Conservation (phyloP, 1,139 yeast genomes). For the Protomyces pachydermus region DNA sequence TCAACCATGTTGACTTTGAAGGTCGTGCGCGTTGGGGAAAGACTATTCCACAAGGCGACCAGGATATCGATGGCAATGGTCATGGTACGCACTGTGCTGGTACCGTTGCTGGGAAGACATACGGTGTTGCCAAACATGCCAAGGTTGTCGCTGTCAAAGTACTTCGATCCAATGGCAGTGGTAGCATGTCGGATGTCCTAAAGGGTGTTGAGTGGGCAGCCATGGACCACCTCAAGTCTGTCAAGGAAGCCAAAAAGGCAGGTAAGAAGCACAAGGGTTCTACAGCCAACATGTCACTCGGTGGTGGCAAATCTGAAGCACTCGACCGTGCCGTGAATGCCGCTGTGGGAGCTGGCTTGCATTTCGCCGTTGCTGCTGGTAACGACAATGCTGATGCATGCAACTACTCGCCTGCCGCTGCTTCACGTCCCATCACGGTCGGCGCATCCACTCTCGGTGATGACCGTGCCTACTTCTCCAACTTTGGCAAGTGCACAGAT, state of each 20-base stretch:
- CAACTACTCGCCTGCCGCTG: constrained; percentile 58
- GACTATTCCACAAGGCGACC: constrained; percentile 79
- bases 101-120: constrained; percentile 54
- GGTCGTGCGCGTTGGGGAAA: constrained; percentile 95
- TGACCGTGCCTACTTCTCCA: constrained; percentile 55
- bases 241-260: constrained; percentile 41
- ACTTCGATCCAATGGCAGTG: constrained; percentile 48
- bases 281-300: constrained; percentile 60
- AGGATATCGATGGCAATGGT: constrained; percentile 85
- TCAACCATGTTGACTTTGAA: constrained; percentile 73
- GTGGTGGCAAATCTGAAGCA: constrained; percentile 55
- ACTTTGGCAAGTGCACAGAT: constrained; percentile 63
- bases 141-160: constrained; percentile 57
- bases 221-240: constrained; percentile 40
- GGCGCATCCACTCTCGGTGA: constrained; percentile 54
- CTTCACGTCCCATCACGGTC: constrained; percentile 56
- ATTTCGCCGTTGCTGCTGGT: constrained; percentile 64
- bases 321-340: constrained; percentile 55
- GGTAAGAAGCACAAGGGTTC: constrained; percentile 42
- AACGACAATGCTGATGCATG: constrained; percentile 62
- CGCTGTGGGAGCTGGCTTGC: constrained; percentile 55
- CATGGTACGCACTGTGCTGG: constrained; percentile 69
- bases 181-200: constrained; percentile 49
- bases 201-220: constrained; percentile 48
- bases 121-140: constrained; percentile 63